A percentile compares a stretch with the other conserved stretches of the same genome.
Evolutionary conservation across 1,284 basidiomycete genomes (phyloP).

Genomic region (Anthracocystis walkeri): DNA sequence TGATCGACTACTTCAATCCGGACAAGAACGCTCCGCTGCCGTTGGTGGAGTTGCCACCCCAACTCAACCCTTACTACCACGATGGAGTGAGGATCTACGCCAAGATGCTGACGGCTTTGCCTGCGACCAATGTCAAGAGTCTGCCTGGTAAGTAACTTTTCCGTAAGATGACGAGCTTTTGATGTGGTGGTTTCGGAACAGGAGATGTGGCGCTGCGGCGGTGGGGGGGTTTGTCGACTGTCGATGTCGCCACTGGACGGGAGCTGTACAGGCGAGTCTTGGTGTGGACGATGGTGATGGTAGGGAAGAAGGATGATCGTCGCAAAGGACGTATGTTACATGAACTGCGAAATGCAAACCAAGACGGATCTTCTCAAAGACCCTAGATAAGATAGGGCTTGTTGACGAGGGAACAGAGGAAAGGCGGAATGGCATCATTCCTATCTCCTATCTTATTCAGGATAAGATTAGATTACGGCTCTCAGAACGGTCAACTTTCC

Average conservation of each 20-base stretch:
- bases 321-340: not conserved
- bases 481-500: constrained; percentile 4
- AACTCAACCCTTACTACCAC: constrained; percentile 43
- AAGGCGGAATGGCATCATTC: too few species aligned
- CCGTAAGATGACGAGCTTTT: not conserved
- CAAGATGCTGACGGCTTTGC: constrained; percentile 51
- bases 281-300: not conserved
- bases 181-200: not conserved
- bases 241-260: not conserved
- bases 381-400: constrained; percentile 35
- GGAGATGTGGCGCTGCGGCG: not conserved
- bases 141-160: constrained; percentile 53
- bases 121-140: constrained; percentile 54
- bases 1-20: constrained; percentile 51
- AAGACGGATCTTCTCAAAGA: constrained; percentile 17
- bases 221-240: not conserved
- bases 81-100: constrained; percentile 52
- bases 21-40: constrained; percentile 47
- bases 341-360: not conserved
- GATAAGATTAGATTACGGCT: constrained; percentile 14
- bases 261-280: not conserved
- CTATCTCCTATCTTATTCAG: constrained; percentile 4
- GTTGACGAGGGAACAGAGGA: not conserved
- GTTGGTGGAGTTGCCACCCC: constrained; percentile 45
- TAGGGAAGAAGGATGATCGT: not conserved